Evolutionary conservation across 805 yeast genomes (phyloP).

Genomic region (Candida stauntonica): DNA sequence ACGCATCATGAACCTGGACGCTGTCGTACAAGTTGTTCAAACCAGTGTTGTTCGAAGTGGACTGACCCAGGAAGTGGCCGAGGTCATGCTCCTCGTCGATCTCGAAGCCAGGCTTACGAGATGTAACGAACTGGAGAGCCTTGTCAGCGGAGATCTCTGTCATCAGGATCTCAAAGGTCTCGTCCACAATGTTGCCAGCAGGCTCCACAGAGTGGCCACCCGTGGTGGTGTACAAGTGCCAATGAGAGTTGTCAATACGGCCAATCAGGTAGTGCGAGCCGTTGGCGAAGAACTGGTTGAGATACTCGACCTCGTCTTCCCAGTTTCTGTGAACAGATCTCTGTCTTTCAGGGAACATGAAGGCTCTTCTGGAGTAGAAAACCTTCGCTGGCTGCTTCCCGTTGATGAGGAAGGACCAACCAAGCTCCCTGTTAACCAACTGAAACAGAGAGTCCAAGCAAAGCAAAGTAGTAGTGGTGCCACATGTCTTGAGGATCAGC

Average conservation of each 20-base stretch:
- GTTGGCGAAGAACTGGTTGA: constrained; percentile 58
- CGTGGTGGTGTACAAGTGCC: constrained; percentile 78
- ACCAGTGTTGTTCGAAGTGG: constrained; percentile 59
- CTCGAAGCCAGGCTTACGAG: constrained; percentile 37
- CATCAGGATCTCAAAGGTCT: constrained; percentile 88
- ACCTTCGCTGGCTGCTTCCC: constrained; percentile 50
- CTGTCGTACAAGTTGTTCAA: constrained; percentile 57
- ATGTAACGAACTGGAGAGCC: constrained; percentile 56
- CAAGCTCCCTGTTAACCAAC: constrained; percentile 38
- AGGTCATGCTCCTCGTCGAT: constrained; percentile 53
- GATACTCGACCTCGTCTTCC: constrained; percentile 70
- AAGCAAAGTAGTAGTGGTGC: constrained; percentile 85
- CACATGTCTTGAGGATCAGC: constrained; percentile 88
- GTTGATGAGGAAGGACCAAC: constrained; percentile 35
- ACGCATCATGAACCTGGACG: constrained; percentile 68
- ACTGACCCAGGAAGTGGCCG: constrained; percentile 77
- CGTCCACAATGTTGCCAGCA: constrained; percentile 43
- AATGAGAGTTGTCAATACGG: constrained; percentile 73
- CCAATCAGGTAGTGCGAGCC: constrained; percentile 78
- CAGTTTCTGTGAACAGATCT: constrained; percentile 77
- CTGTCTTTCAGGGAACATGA: constrained; percentile 90
- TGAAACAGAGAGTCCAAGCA: constrained; percentile 67
- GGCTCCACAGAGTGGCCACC: constrained; percentile 8
- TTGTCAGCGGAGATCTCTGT: constrained; percentile 62
- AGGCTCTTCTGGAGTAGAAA: constrained; percentile 86